phyloP scores from a whole-genome alignment of 495 filamentous ascomycete genomes.

The Cercophora samala region DNA sequence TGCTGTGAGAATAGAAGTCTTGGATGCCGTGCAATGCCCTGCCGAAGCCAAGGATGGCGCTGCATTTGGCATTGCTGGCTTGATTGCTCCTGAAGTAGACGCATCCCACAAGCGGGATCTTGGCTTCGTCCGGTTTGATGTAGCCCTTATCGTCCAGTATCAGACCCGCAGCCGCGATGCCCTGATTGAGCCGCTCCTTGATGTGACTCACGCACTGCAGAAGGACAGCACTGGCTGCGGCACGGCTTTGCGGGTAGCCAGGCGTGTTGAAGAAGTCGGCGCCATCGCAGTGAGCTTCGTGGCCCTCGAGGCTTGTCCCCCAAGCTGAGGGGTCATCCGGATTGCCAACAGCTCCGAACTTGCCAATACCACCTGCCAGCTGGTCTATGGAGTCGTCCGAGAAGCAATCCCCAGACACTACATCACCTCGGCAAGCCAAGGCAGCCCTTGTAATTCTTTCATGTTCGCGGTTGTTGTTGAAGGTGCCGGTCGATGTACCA shows the following conservation, averaged over 20 bases:
- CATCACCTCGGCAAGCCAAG: background rate
- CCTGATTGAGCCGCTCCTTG: conserved; percentile 1
- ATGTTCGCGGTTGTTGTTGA: background rate
- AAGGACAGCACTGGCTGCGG: background rate
- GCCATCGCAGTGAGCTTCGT: background rate
- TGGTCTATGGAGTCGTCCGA: background rate
- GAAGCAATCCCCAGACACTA: background rate
- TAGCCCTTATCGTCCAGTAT: background rate
- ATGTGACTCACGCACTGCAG: background rate
- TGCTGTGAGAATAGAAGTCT: conserved; percentile 10
- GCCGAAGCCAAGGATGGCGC: conserved; percentile 4
- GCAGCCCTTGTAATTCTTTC: background rate
- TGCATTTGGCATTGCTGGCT: conserved; percentile 10
- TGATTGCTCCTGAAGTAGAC: background rate
- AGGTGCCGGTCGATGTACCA: background rate
- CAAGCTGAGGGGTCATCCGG: background rate
- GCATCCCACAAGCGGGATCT: conserved; percentile 1
- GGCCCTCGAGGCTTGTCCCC: background rate
- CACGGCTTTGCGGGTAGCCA: background rate
- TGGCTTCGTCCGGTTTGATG: background rate
- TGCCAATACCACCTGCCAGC: background rate
- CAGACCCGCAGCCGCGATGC: conserved; percentile 2
- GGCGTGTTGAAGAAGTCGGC: background rate
- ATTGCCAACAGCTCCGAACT: background rate
- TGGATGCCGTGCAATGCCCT: conserved; percentile 4